A percentile compares a stretch with the other conserved stretches of the same genome.
These are phyloP conservation scores for Leccinum pellstonianum DNA, from an alignment of 768 basidiomycete genomes.

Conservation along the genomic window DNA sequence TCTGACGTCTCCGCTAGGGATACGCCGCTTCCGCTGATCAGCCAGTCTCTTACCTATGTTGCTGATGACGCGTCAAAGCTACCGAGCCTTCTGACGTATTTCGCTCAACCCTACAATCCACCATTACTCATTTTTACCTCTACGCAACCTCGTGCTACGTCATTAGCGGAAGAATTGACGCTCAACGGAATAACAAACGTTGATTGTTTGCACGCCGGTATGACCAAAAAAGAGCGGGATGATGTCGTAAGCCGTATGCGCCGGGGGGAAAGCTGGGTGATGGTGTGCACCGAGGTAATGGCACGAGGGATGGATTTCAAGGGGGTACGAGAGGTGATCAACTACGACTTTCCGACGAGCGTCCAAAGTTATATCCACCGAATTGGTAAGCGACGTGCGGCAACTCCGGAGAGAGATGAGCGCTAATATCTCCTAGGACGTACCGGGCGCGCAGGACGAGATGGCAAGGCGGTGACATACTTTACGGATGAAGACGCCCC, in stretches of 20 bases:
- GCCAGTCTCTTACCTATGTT: slow-evolving; percentile 87
- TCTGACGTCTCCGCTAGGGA: slow-evolving; percentile 55
- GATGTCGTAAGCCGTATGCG: slow-evolving; percentile 84
- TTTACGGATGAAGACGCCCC: slow-evolving; percentile 94
- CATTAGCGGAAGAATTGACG: slow-evolving; percentile 77
- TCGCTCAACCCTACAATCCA: slow-evolving; percentile 82
- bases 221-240: slow-evolving; percentile 85
- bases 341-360: slow-evolving; percentile 95
- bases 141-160: slow-evolving; percentile 80
- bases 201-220: slow-evolving; percentile 88
- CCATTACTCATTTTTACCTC: slow-evolving; percentile 91
- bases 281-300: slow-evolving; percentile 97
- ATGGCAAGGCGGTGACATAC: slow-evolving; percentile 93
- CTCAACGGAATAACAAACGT: slow-evolving; percentile 78
- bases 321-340: slow-evolving; percentile 90
- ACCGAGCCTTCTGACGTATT: slow-evolving; percentile 77
- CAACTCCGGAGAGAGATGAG: not conserved
- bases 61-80: slow-evolving; percentile 94
- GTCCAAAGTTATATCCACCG: slow-evolving; percentile 96
- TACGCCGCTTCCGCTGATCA: slow-evolving; percentile 87
- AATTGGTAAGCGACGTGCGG: slow-evolving; percentile 56
- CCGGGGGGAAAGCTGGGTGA: slow-evolving; percentile 87
- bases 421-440: slow-evolving; percentile 54
- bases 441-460: slow-evolving; percentile 89
- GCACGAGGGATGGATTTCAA: slow-evolving; percentile 98